A percentile compares a stretch with the other conserved stretches of the same genome.
phyloP scores from a whole-genome alignment of 352 stramenopile species.

The Aphanomyces euteiches region DNA sequence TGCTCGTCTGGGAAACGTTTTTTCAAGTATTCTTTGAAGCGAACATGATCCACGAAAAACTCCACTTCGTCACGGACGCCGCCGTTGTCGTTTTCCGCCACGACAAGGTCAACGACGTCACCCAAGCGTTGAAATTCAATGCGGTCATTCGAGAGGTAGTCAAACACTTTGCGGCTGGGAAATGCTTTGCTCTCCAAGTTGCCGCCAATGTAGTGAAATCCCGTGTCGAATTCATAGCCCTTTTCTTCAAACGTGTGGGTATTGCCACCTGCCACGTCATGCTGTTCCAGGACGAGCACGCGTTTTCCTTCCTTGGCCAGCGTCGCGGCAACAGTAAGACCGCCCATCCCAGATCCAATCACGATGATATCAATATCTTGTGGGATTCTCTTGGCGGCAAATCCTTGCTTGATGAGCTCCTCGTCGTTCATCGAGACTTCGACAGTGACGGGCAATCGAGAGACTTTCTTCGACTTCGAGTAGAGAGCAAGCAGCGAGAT shows the following conservation, averaged over 20 bases:
- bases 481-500: not conserved
- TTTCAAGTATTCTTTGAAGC: not conserved
- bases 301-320: constrained; percentile 39
- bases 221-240: constrained; percentile 48
- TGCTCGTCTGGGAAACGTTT: constrained; percentile 29
- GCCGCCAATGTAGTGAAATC: constrained; percentile 48
- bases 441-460: not conserved
- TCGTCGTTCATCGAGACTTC: constrained; percentile 21
- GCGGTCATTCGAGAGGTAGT: constrained; percentile 26
- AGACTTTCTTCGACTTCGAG: not conserved
- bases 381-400: constrained; percentile 31
- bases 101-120: constrained; percentile 1
- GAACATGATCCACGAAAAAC: not conserved
- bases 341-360: constrained; percentile 46
- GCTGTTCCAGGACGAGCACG: constrained; percentile 47
- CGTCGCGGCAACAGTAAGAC: constrained; percentile 35
- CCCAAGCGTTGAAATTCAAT: constrained; percentile 3
- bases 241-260: constrained; percentile 44
- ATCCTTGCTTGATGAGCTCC: constrained; percentile 32
- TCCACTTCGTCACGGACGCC: constrained; percentile 9
- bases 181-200: constrained; percentile 31
- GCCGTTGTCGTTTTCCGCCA: not conserved
- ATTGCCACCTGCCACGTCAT: constrained; percentile 43
- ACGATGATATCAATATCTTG: constrained; percentile 41
- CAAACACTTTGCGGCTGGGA: constrained; percentile 23